Conservation (phyloP, 352 stramenopile species). For the Globisporangium emineosum region DNA sequence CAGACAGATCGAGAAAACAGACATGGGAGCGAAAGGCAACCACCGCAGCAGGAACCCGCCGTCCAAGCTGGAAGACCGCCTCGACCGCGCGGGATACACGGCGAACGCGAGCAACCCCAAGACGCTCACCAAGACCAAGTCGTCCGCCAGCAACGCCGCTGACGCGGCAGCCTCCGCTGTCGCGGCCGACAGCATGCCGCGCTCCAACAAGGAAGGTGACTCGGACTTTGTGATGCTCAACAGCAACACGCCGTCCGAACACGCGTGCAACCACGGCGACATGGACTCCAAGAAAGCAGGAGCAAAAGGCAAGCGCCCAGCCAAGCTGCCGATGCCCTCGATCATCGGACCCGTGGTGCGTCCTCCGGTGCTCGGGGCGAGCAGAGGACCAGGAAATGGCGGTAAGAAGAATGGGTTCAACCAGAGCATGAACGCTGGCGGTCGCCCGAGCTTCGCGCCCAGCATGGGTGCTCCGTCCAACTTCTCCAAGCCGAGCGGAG, state of each 20-base stretch:
- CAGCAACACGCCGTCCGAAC: slow-evolving; percentile 27
- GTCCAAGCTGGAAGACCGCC: slow-evolving; percentile 7
- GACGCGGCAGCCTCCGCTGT: neutral
- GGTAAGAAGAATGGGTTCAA: slow-evolving; percentile 11
- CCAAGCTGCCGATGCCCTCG: slow-evolving; percentile 21
- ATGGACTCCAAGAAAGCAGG: slow-evolving; percentile 5
- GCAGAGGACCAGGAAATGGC: slow-evolving; percentile 15
- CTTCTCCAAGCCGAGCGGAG: slow-evolving; percentile 19
- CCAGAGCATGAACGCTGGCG: slow-evolving; percentile 3
- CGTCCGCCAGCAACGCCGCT: neutral
- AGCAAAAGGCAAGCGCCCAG: neutral
- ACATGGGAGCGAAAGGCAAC: slow-evolving; percentile 2
- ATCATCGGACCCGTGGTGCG: slow-evolving; percentile 19
- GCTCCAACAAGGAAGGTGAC: slow-evolving; percentile 17
- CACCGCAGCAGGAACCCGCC: slow-evolving; percentile 1
- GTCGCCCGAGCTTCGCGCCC: slow-evolving; percentile 29
- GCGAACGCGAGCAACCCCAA: neutral
- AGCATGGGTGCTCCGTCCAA: slow-evolving; percentile 16
- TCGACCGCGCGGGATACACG: slow-evolving; percentile 12
- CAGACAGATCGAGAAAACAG: neutral
- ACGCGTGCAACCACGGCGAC: slow-evolving; percentile 16
- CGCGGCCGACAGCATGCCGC: slow-evolving; percentile 14
- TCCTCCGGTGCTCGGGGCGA: slow-evolving; percentile 8
- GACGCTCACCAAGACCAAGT: slow-evolving; percentile 10
- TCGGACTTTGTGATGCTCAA: slow-evolving; percentile 18